Evolutionary conservation across 2,329 filamentous ascomycete species (phyloP), one percentile per base, ranked within the genome.

Genomic region (Zasmidium angulare): DNA sequence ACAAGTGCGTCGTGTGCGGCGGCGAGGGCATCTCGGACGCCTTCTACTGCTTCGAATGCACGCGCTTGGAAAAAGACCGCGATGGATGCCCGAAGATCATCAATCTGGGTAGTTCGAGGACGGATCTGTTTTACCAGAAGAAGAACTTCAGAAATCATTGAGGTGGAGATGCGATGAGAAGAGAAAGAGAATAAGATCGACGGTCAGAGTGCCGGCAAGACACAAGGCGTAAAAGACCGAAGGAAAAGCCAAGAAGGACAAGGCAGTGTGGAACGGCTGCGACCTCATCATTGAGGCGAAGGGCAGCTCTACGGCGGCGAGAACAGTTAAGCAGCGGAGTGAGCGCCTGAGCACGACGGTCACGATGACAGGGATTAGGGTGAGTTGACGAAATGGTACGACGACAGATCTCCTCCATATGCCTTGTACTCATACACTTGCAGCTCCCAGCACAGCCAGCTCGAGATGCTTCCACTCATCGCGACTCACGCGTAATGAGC

Each of bases 1-100:
- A 99, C 82, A 99, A 99, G 78, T 99, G 95, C 76, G 92, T 99
- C 68, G 95, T 99, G 47, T 99, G 95, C 78, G 95, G 95, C 75
- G 95, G 95, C 69, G 95, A 98, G 79, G 95, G 95, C 26, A 99
- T 99, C 75, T 95, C 90, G 31, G 95, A 99, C 76, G 95, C 95
- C 52, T 98, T 98, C 78, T 99, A 99, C 81, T 99, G 95, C 82
- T 98, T 98, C 74, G 95, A 99, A 79, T 99, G 95, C 76, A 99
- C 95, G 60, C 85, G 95, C 7, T 80, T 99, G 17, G 95, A 99
- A 76, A 99, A 98, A 79, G 95, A 99, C 75, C 83, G 95, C 62
- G 95, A 99, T 74, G 95, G 95, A 1, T 99, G 95, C 77, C 95
- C 95, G 55, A 99, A 99, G 86, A 99, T 99, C 77, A 98, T 99